Evolutionary conservation across 495 filamentous ascomycete species (phyloP).

Genomic region (Penicilliopsis zonata): DNA sequence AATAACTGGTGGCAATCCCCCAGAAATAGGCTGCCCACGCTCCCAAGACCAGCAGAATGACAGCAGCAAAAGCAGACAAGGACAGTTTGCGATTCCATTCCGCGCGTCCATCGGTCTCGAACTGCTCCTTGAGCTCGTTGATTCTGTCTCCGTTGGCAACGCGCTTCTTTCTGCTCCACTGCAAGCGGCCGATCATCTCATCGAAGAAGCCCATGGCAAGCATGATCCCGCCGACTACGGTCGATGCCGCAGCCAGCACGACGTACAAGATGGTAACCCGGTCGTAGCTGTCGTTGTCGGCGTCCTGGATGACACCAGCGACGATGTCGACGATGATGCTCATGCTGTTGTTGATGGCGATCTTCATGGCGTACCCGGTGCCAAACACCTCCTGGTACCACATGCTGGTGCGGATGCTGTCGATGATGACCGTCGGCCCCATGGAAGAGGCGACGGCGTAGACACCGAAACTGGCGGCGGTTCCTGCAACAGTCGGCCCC

Average conservation of each 20-base stretch:
- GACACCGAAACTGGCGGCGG: slow-evolving; percentile 30
- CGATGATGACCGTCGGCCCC: slow-evolving; percentile 30
- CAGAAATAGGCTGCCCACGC: slow-evolving; percentile 34
- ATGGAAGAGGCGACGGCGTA: slow-evolving; percentile 28
- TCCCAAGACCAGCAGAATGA: slow-evolving; percentile 19
- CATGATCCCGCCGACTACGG: slow-evolving; percentile 18
- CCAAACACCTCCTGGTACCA: slow-evolving; percentile 35
- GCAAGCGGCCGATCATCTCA: slow-evolving; percentile 17
- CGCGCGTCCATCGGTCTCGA: slow-evolving; percentile 13
- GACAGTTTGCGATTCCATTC: slow-evolving; percentile 11
- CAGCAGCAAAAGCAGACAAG: slow-evolving; percentile 15
- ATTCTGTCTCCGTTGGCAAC: slow-evolving; percentile 15
- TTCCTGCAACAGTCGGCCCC: slow-evolving; percentile 18
- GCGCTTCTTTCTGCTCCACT: slow-evolving; percentile 31
- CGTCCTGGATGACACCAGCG: slow-evolving; percentile 30
- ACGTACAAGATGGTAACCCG: slow-evolving; percentile 30
- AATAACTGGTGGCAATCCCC: slow-evolving; percentile 28
- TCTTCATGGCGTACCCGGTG: slow-evolving; percentile 29
- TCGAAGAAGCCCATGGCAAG: slow-evolving; percentile 13
- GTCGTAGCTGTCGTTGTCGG: slow-evolving; percentile 24
- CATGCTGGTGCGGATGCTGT: slow-evolving; percentile 29
- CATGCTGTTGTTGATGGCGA: slow-evolving; percentile 36
- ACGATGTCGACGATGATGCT: slow-evolving; percentile 33
- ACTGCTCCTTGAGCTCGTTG: too few relatives aligned
- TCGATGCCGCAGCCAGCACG: slow-evolving; percentile 17